Conservation (phyloP, 1,284 basidiomycete genomes). For the Mixia osmundae region DNA sequence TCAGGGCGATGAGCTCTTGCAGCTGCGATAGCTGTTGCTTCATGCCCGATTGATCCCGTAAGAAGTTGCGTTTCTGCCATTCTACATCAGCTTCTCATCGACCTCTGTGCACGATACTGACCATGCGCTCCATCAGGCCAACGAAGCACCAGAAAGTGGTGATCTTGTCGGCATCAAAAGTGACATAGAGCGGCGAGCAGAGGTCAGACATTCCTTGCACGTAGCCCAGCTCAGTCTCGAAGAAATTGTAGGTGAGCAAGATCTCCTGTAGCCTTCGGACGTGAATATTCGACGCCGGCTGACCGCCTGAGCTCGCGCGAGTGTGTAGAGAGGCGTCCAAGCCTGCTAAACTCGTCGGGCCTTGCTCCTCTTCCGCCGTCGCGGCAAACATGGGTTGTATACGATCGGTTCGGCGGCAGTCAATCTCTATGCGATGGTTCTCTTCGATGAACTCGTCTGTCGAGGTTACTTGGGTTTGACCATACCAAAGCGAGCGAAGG, state of each 20-base stretch:
- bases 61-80: slow-evolving; percentile 65
- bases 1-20: slow-evolving; percentile 68
- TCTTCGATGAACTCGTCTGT: slow-evolving; percentile 18
- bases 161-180: slow-evolving; percentile 68
- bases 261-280: slow-evolving; percentile 54
- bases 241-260: slow-evolving; percentile 78
- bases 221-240: slow-evolving; percentile 56
- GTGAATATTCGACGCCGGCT: slow-evolving; percentile 27
- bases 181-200: slow-evolving; percentile 76
- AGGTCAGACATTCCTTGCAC: slow-evolving; percentile 97
- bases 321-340: slow-evolving; percentile 5
- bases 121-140: slow-evolving; percentile 84
- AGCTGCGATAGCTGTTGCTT: slow-evolving; percentile 70
- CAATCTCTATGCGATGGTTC: slow-evolving; percentile 36
- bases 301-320: slow-evolving; percentile 7
- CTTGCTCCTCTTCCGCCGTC: neutral
- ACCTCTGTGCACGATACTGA: slow-evolving; percentile 17
- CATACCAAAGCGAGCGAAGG: slow-evolving; percentile 54
- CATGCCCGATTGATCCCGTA: slow-evolving; percentile 94
- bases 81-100: neutral
- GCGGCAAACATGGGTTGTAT: neutral
- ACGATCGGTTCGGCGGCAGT: slow-evolving; percentile 56
- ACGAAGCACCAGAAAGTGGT: slow-evolving; percentile 91
- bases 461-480: slow-evolving; percentile 36
- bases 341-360: neutral